Evolutionary conservation across 106 monocot species (phyloP).

Genomic region (Chionographis japonica): DNA sequence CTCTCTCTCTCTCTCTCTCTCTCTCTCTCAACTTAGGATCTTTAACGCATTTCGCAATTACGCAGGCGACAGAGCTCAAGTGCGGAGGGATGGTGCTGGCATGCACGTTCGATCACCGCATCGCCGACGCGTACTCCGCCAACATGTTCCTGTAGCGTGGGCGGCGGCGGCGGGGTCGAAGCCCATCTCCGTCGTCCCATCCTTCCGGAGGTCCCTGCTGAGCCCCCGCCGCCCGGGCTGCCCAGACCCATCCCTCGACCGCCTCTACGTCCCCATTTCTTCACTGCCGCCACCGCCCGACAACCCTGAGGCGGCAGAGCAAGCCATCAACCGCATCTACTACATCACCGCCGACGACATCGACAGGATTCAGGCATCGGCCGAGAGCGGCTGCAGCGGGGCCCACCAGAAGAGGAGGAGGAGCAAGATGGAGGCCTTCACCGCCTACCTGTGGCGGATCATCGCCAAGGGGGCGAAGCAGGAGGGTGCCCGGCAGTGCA

Average conservation of each 20-base stretch:
- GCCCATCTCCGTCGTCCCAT: conserved; percentile 14
- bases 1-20: too few species aligned
- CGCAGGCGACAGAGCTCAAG: conserved; percentile 27
- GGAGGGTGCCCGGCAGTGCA: background rate
- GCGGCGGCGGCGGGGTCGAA: conserved; percentile 10
- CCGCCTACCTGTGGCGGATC: conserved; percentile 23
- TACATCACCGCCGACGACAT: conserved; percentile 15
- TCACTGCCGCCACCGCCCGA: conserved; percentile 1
- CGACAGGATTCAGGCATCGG: conserved; percentile 8
- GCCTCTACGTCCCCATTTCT: conserved; percentile 18
- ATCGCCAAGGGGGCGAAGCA: conserved; percentile 8
- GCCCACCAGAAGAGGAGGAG: background rate
- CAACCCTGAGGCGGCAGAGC: background rate
- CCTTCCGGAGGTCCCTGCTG: conserved; percentile 20
- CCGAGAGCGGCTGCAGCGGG: background rate
- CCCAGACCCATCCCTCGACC: conserved; percentile 1
- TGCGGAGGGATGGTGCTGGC: conserved; percentile 30
- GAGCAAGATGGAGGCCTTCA: conserved; percentile 33
- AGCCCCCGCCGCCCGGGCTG: conserved; percentile 19
- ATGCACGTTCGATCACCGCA: conserved; percentile 31
- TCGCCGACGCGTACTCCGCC: conserved; percentile 34
- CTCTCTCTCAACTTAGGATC: too few species aligned
- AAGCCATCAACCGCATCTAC: conserved; percentile 26
- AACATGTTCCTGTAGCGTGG: conserved; percentile 40
- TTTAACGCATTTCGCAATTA: too few species aligned